Evolutionary conservation across 1,139 yeast species (phyloP), one percentile per base, ranked within the genome.

Genomic region (Zhuliangozyma blackwelliae): DNA sequence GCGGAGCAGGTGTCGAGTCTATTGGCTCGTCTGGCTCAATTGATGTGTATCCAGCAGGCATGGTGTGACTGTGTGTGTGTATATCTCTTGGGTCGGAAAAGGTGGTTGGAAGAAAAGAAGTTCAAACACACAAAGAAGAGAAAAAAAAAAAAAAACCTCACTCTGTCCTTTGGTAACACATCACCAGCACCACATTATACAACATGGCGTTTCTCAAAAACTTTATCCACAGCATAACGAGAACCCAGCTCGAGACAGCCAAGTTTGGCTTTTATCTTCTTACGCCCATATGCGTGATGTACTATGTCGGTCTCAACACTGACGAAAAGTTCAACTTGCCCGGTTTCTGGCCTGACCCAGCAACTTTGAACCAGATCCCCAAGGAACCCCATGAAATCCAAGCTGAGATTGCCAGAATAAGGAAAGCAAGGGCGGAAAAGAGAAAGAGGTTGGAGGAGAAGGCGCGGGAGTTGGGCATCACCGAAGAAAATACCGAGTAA

Each of bases 271-370:
- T 89, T 53, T 89, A 87, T 57, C 77, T 90, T 36, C 68, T 89
- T 50, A 79, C 95, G 2, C 97, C 97, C 1, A 85, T 90, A 36
- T 75, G 77, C 16, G 82, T 89, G 51, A 90, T 90, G 97, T 82
- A 87, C 61, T 90, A 84, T 52, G 90, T 88, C 35, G 97, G 97
- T 55, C 74, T 84, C 31, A 90, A 89, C 51, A 84, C 97, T 1
- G 96, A 90, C 59, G 77, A 73, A 50, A 89, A 88, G 64, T 79
- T 90, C 58, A 87, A 88, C 55, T 80, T 89, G 38, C 95, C 95
- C n/a, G 96, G 96, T 12, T 89, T 87, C 61, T 88, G 96, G 96
- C 97, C 97, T 1, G 97, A 89, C 59, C 97, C 97, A 28, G 84
- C 85, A 27, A 83, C 96, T 2, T 72, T 88, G 49, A 88, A 89